These are phyloP conservation scores for Colletotrichum plurivorum DNA, from an alignment of 2,329 filamentous ascomycete species.

Conservation along the genomic window DNA sequence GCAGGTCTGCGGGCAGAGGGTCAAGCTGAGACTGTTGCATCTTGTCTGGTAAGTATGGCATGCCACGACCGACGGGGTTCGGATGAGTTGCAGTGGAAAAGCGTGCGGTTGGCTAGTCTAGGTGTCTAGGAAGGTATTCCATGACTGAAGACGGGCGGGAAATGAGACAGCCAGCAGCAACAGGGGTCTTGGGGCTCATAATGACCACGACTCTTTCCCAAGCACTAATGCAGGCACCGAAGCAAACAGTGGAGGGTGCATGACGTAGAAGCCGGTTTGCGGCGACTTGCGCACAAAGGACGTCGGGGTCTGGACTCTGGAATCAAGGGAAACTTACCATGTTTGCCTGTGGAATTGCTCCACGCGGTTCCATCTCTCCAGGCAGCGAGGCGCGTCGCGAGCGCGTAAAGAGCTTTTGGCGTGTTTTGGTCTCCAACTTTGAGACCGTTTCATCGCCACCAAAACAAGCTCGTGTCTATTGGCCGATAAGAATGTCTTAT, in stretches of 20 bases:
- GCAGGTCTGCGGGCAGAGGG: constrained; percentile 86
- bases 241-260: neutral
- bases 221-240: constrained; percentile 16
- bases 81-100: constrained; percentile 20
- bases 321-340: constrained; percentile 28
- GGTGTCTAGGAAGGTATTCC: neutral
- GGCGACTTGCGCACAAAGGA: constrained; percentile 26
- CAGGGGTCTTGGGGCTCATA: constrained; percentile 34
- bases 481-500: constrained; percentile 37
- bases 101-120: constrained; percentile 17
- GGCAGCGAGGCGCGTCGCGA: constrained; percentile 31
- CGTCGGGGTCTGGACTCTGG: constrained; percentile 12
- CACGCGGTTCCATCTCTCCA: constrained; percentile 13
- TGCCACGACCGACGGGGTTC: constrained; percentile 11
- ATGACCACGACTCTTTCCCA: constrained; percentile 22
- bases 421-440: constrained; percentile 25
- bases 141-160: constrained; percentile 23
- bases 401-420: constrained; percentile 41
- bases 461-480: constrained; percentile 29
- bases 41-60: constrained; percentile 35
- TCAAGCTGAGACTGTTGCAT: constrained; percentile 88
- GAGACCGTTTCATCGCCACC: constrained; percentile 26
- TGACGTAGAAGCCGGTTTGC: constrained; percentile 21
- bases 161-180: constrained; percentile 32
- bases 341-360: constrained; percentile 16